Conservation (phyloP, 2,329 filamentous ascomycete genomes). For the Monosporascus sp. region DNA sequence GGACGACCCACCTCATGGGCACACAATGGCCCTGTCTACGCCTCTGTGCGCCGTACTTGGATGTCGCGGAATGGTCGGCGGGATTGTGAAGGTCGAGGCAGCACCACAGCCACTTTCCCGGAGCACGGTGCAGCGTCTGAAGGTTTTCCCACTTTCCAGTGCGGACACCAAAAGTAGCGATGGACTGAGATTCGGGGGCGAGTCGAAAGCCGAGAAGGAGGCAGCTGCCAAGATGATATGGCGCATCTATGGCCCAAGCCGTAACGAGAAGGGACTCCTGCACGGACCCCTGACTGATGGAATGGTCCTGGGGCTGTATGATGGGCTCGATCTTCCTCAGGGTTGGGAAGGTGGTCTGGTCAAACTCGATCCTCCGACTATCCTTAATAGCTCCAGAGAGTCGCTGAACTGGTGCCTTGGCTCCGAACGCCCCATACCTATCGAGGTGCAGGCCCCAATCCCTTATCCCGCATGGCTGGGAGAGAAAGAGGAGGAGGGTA, state of each 20-base stretch:
- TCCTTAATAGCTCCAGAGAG: constrained; percentile 35
- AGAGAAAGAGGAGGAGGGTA: constrained; percentile 46
- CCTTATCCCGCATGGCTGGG: constrained; percentile 55
- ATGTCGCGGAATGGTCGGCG: constrained; percentile 70
- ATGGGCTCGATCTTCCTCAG: constrained; percentile 47
- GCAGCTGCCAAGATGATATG: constrained; percentile 68
- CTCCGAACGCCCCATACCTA: constrained; percentile 64
- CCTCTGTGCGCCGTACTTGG: constrained; percentile 70
- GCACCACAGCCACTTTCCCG: constrained; percentile 68
- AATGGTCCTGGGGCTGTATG: constrained; percentile 61
- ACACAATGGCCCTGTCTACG: constrained; percentile 74
- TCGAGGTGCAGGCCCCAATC: constrained; percentile 74
- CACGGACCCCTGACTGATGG: constrained; percentile 87
- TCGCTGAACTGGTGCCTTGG: constrained; percentile 67
- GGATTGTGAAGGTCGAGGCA: constrained; percentile 80
- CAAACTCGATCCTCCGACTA: constrained; percentile 62
- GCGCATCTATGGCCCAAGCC: constrained; percentile 61
- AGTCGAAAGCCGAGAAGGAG: constrained; percentile 77
- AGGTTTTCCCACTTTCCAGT: constrained; percentile 73
- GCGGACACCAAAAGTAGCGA: constrained; percentile 50
- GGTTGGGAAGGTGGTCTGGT: constrained; percentile 82
- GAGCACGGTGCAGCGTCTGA: constrained; percentile 60
- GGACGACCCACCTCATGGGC: constrained; percentile 81
- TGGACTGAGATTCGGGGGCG: constrained; percentile 80
- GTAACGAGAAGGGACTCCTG: constrained; percentile 55